Conservation (phyloP, 352 stramenopile genomes). For the Thraustotheca clavata region DNA sequence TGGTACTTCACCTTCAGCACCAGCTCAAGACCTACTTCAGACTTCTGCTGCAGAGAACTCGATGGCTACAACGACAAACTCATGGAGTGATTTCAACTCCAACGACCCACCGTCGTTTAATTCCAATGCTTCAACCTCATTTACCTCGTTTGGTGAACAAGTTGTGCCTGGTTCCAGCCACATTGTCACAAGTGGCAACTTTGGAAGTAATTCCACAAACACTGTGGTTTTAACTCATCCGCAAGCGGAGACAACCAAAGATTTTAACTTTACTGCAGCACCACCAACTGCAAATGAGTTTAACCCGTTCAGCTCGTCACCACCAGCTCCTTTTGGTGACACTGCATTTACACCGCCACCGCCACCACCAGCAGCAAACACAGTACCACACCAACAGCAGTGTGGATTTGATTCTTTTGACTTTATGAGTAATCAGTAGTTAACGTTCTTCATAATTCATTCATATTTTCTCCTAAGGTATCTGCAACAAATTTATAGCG, state of each 20-base stretch:
- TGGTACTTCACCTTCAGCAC: not conserved
- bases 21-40: not conserved
- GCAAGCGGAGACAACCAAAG: too few relatives aligned
- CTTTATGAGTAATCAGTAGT: not conserved
- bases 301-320: constrained; percentile 3
- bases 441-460: not conserved
- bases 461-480: not conserved
- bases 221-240: too few relatives aligned
- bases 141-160: too few relatives aligned
- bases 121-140: too few relatives aligned
- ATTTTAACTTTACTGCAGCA: not conserved
- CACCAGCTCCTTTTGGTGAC: not conserved
- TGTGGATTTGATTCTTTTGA: not conserved
- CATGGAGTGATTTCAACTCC: not conserved
- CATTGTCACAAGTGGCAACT: constrained; percentile 8
- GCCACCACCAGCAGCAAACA: not conserved
- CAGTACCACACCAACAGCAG: not conserved
- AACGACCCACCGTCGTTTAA: too few relatives aligned
- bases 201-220: not conserved
- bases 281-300: not conserved
- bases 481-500: not conserved
- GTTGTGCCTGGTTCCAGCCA: not conserved
- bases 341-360: not conserved
- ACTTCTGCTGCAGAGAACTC: not conserved
- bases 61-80: not conserved